Evolutionary conservation across 257 asterid species (phyloP).

Genomic region (Solanum corneliomulleri): DNA sequence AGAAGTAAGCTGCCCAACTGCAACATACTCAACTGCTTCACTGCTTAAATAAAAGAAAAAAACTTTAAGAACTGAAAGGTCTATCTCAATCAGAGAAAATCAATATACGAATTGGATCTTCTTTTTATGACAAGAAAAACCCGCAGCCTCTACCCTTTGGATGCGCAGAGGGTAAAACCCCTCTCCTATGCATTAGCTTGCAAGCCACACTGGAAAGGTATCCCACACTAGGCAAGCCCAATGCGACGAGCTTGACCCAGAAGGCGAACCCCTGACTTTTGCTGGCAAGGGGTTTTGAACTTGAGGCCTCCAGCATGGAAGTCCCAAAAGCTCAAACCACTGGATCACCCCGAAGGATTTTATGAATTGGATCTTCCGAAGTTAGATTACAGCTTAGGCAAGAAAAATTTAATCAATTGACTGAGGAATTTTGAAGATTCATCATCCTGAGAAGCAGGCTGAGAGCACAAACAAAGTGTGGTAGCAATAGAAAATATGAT

Average conservation of each 20-base stretch:
- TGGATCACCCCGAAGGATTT: not conserved
- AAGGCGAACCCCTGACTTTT: too few species aligned
- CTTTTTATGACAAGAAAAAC: not conserved
- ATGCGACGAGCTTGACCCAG: too few species aligned
- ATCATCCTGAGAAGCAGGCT: not conserved
- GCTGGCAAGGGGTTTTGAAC: not conserved
- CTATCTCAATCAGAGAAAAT: not conserved
- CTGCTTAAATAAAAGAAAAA: not conserved
- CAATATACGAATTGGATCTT: not conserved
- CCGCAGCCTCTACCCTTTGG: not conserved
- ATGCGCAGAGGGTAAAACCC: not conserved
- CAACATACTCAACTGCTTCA: not conserved
- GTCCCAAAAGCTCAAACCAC: not conserved
- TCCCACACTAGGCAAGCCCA: too few species aligned
- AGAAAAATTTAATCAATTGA: not conserved
- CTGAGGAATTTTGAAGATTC: not conserved
- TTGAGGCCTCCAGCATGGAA: not conserved
- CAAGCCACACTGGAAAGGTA: too few species aligned
- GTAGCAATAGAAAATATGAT: not conserved
- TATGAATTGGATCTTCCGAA: not conserved
- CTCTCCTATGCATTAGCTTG: not conserved
- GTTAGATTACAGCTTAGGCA: not conserved
- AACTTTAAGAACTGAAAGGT: not conserved
- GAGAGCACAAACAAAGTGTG: not conserved
- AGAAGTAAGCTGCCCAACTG: not conserved